These are phyloP conservation scores for Hypsizygus marmoreus DNA, from an alignment of 768 basidiomycete genomes.

Conservation along the genomic window DNA sequence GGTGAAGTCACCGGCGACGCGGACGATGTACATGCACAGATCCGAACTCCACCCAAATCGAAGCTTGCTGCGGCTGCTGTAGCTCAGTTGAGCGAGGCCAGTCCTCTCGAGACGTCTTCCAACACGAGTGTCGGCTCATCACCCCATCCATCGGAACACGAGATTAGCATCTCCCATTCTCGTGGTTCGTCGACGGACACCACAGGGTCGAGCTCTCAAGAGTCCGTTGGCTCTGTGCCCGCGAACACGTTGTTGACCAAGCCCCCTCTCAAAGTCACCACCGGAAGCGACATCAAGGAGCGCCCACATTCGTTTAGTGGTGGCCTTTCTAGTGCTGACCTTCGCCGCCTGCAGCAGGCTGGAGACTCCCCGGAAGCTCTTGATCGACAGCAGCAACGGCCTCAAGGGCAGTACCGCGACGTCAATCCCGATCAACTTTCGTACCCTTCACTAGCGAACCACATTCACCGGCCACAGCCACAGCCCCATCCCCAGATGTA, in stretches of 20 bases:
- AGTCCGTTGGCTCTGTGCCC: conserved; percentile 50
- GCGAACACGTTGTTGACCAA: conserved; percentile 61
- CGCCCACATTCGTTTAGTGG: conserved; percentile 84
- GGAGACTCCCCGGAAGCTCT: conserved; percentile 45
- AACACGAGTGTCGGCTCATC: conserved; percentile 74
- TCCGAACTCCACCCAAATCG: conserved; percentile 70
- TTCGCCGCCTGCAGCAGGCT: conserved; percentile 73
- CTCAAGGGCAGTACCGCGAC: conserved; percentile 52
- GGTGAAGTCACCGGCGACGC: conserved; percentile 51
- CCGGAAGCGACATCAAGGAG: conserved; percentile 63
- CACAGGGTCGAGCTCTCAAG: conserved; percentile 59
- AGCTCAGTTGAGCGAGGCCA: conserved; percentile 61
- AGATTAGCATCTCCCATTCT: conserved; percentile 69
- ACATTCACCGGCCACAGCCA: conserved; percentile 55
- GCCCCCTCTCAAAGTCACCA: conserved; percentile 54
- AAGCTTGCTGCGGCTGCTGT: conserved; percentile 54
- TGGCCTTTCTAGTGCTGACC: conserved; percentile 70
- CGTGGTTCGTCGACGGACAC: conserved; percentile 85
- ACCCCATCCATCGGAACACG: conserved; percentile 67
- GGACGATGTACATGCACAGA: conserved; percentile 52
- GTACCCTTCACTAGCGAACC: conserved; percentile 69
- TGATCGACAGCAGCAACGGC: conserved; percentile 49
- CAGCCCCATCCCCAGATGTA: conserved; percentile 49
- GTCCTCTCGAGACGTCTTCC: conserved; percentile 74
- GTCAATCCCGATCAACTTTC: conserved; percentile 46